Base-by-base conservation (phyloP, 331 rosid genomes). In the Acacia concinna region DNA sequence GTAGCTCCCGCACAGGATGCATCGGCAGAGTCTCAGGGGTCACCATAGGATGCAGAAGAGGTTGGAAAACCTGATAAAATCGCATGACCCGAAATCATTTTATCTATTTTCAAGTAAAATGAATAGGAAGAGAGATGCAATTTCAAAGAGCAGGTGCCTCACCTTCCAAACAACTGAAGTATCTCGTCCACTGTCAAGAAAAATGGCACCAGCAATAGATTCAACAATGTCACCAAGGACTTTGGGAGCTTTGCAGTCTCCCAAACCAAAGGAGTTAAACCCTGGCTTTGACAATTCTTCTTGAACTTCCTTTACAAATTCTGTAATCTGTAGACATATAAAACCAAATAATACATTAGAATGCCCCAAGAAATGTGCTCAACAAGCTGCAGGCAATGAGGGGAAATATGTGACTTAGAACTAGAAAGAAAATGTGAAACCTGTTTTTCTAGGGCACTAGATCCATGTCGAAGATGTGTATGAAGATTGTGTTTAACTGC, bases 221-320 rank as follows among this genome's bases (percentile, higher is more conserved):
- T 96, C 99, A 59, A 96, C 90, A 83, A 96, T 96, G 84, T 93
- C 99, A 80, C 99, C 99, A 75, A 93, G 97, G 86, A 96, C 99
- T 89, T 96, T 96, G 65, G 99, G 99, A 81, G 99, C 99, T 93
- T 96, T 96, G 85, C 98, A 96, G 81, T 96, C 99, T 82, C 99
- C 97, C 84, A 96, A 84, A 60, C 99, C 99, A 80, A 96, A 96
- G 59, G 99, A 96, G 89, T 96, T 96, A 84, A 96, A 91, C 47
- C 97, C 99, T n/a, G 99, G 98, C 82, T 93, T 90, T 31, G 76
- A 86, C 79, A 88, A 84, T 78, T 96, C 99, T 70, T 83, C 87
- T 80, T 87, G 92, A 82, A 85, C 98, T 86, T 96, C 99, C 90
- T 91, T 93, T 64, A 96, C 99, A 84, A 93, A 96, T 81, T 93